These are phyloP conservation scores for Immersiporthe knoxdaviesiana DNA, from an alignment of 2,329 filamentous ascomycete species.

Conservation along the genomic window DNA sequence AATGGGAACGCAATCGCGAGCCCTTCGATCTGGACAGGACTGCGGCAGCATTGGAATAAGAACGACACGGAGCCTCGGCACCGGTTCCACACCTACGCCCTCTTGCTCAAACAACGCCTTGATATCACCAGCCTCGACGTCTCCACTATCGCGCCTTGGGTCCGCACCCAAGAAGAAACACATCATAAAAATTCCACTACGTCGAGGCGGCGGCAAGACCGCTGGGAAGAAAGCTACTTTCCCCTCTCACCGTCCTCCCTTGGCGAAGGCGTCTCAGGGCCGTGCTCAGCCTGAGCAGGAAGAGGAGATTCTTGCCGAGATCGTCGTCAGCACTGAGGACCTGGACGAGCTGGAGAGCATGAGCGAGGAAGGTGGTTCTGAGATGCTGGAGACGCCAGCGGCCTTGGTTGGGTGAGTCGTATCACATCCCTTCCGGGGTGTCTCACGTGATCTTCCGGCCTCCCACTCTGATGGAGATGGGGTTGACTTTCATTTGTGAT, in stretches of 20 bases:
- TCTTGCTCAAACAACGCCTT: constrained; percentile 15
- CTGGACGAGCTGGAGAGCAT: constrained; percentile 43
- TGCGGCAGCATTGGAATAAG: constrained; percentile 37
- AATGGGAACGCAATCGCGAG: constrained; percentile 41
- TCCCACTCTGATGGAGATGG: neutral
- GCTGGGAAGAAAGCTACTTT: neutral
- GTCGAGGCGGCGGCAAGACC: constrained; percentile 10
- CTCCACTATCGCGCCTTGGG: neutral
- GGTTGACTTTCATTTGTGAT: neutral
- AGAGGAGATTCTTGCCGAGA: constrained; percentile 46
- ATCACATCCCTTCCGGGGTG: neutral
- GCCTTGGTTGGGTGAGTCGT: constrained; percentile 32
- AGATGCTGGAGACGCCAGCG: constrained; percentile 28
- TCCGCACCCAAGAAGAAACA: constrained; percentile 9
- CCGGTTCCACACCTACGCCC: constrained; percentile 15
- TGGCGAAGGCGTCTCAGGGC: neutral
- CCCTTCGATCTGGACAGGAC: constrained; percentile 38
- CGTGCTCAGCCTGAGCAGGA: constrained; percentile 3
- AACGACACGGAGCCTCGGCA: constrained; percentile 30
- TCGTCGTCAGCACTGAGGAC: constrained; percentile 49
- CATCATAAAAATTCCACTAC: constrained; percentile 7
- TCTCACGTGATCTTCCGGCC: constrained; percentile 13
- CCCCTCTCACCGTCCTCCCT: constrained; percentile 18
- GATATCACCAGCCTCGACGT: constrained; percentile 18
- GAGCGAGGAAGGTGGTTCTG: constrained; percentile 32